Evolutionary conservation across 1,284 basidiomycete species (phyloP), one percentile per base, ranked within the genome.

Genomic region (Ganoderma lucidum): DNA sequence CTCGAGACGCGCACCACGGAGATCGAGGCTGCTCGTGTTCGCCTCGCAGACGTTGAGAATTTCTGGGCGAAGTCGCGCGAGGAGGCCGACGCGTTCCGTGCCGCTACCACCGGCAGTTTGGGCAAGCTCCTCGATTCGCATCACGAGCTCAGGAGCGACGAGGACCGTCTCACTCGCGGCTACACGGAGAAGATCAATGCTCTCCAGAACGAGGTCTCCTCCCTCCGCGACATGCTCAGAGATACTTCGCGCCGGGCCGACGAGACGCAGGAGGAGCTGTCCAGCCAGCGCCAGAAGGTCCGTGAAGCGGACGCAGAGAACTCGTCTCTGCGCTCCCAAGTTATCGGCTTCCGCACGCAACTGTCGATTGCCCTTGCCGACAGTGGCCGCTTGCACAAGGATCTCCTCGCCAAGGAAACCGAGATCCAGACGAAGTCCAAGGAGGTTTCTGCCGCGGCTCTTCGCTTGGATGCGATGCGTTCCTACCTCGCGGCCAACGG

Each of bases 401-500:
- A 94, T 59, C 81, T 93, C 12, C 80, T 86, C 1, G 84, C 87
- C 48, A 92, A 90, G 78, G 96, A 98, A 69, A 79, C 84, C 10
- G 89, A 92, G 70, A 81, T 95, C 56, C 85, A 84, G 53, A 91
- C 93, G 66, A 90, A 89, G 75, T 79, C 85, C 64, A 90, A 91
- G 78, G 88, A 93, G 59, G 86, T 90, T 2, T 86, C 93, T 5
- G 94, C 96, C 68, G 85, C 91, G 0, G 89, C 90, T 71, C 85
- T 97, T 71, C 94, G 95, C 73, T 83, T 95, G 71, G 88, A 87
- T 44, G 92, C 96, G 83, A 85, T 99, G 70, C 91, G 95, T 67
- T 94, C 91, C 76, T 92, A 98, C 77, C 88, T 99, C 65, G 89
- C 91, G 55, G 98, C 99, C 77, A 93, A 96, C 76, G 96, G 96